phyloP scores from a whole-genome alignment of 2,329 filamentous ascomycete genomes.

The Moelleriella libera region DNA sequence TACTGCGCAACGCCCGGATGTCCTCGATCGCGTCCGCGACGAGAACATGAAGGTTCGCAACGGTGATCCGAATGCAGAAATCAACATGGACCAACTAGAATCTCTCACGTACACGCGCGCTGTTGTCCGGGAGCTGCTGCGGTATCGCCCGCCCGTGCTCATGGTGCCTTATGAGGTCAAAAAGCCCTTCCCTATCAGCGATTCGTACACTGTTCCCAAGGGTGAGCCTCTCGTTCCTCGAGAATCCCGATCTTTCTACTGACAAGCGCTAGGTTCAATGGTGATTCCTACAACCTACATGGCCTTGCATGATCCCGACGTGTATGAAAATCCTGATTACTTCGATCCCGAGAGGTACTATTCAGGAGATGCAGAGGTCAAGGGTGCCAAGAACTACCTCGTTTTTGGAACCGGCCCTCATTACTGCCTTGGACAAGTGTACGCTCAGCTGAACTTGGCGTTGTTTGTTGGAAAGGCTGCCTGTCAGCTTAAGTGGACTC shows the following conservation, averaged over 20 bases:
- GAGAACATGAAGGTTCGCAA: conserved; percentile 71
- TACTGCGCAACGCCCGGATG: conserved; percentile 84
- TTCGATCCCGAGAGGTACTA: conserved; percentile 92
- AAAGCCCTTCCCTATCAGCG: conserved; percentile 85
- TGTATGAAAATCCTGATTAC: conserved; percentile 76
- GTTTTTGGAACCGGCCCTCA: conserved; percentile 94
- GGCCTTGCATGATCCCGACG: conserved; percentile 80
- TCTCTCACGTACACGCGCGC: conserved; percentile 81
- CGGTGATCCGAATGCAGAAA: conserved; percentile 54
- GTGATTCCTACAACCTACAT: conserved; percentile 84
- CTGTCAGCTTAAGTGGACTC: conserved; percentile 77
- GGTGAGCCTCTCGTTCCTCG: conserved; percentile 27
- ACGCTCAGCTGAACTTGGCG: conserved; percentile 79
- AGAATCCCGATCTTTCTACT: not conserved
- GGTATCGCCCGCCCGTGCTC: conserved; percentile 89
- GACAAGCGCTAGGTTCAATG: conserved; percentile 54
- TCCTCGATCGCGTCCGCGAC: conserved; percentile 78
- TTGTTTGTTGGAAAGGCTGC: conserved; percentile 84
- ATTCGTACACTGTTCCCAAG: conserved; percentile 84
- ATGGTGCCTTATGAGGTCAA: conserved; percentile 95
- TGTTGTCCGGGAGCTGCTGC: conserved; percentile 79
- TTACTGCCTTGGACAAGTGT: conserved; percentile 90
- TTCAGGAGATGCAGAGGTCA: conserved; percentile 73
- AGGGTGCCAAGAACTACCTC: conserved; percentile 83
- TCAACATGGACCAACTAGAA: conserved; percentile 79